These are phyloP conservation scores for Chaetomium fimeti DNA, from an alignment of 495 filamentous ascomycete species.

Conservation along the genomic window DNA sequence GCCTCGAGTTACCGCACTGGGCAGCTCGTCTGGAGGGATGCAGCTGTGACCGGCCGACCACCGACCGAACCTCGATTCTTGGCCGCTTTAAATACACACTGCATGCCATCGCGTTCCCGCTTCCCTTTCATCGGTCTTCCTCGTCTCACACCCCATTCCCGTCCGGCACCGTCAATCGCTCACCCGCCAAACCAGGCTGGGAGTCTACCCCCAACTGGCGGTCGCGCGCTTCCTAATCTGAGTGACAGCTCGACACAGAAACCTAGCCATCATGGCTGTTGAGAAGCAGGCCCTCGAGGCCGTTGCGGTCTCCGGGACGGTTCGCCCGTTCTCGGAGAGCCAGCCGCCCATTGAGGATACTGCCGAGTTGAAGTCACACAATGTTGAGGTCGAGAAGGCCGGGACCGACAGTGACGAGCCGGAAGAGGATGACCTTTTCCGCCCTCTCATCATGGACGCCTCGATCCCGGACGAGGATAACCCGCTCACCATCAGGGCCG, in stretches of 20 bases:
- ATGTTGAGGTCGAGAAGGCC: slow-evolving; percentile 25
- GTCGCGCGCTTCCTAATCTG: background rate
- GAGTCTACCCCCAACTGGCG: slow-evolving; percentile 10
- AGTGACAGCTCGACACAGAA: background rate
- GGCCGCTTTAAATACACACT: slow-evolving; percentile 8
- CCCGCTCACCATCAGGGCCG: slow-evolving; percentile 58
- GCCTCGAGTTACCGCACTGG: background rate
- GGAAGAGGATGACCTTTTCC: slow-evolving; percentile 44
- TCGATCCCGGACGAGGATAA: slow-evolving; percentile 44
- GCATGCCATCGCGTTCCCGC: slow-evolving; percentile 5
- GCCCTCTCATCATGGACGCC: slow-evolving; percentile 48
- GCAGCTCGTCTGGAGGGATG: slow-evolving; percentile 9
- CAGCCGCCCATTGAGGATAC: slow-evolving; percentile 28
- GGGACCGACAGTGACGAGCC: slow-evolving; percentile 24
- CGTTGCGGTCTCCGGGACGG: slow-evolving; percentile 19
- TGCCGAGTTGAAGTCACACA: slow-evolving; percentile 28
- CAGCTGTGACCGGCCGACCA: background rate
- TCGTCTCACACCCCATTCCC: background rate
- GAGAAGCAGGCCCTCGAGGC: slow-evolving; percentile 28
- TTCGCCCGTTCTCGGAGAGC: slow-evolving; percentile 34
- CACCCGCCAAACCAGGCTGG: slow-evolving; percentile 7
- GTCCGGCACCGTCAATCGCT: background rate
- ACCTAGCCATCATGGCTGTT: slow-evolving; percentile 27
- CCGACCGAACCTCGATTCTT: background rate
- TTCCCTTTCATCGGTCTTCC: background rate